A percentile compares a stretch with the other conserved stretches of the same genome.
Evolutionary conservation across 1,284 basidiomycete genomes (phyloP).

Genomic region (Porphyrellus sp.): DNA sequence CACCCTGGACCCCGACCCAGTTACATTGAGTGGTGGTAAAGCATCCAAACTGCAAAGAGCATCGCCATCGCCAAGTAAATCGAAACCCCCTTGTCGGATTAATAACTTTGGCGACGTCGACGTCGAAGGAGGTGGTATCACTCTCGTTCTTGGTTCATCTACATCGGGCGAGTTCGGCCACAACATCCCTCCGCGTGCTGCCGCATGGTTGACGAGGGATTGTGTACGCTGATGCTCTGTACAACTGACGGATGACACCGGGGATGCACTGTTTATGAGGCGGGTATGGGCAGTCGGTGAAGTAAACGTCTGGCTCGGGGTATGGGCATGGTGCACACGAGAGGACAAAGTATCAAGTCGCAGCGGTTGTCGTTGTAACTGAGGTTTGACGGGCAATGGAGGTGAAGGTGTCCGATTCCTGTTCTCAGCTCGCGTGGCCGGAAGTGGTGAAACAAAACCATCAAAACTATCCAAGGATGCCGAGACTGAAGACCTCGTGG

Average conservation of each 20-base stretch:
- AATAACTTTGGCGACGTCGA: constrained; percentile 35
- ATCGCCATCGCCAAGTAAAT: constrained; percentile 19
- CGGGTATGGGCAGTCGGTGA: constrained; percentile 24
- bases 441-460: constrained; percentile 41
- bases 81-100: constrained; percentile 8
- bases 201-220: constrained; percentile 53
- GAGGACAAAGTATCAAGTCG: constrained; percentile 15
- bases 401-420: constrained; percentile 39
- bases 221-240: constrained; percentile 49
- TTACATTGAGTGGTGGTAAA: background rate
- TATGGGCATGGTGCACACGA: constrained; percentile 18
- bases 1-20: background rate
- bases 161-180: constrained; percentile 56
- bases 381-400: constrained; percentile 41
- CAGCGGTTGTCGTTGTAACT: constrained; percentile 2
- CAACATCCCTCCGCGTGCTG: constrained; percentile 45
- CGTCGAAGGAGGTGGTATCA: constrained; percentile 45
- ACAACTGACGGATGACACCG: constrained; percentile 22
- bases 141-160: background rate
- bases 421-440: background rate
- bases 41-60: background rate
- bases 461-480: constrained; percentile 46
- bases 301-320: constrained; percentile 14
- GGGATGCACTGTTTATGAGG: constrained; percentile 18
- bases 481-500: constrained; percentile 17